Conservation (phyloP, 192 early-diverging fungal genomes). For the Coemansia sp. region DNA sequence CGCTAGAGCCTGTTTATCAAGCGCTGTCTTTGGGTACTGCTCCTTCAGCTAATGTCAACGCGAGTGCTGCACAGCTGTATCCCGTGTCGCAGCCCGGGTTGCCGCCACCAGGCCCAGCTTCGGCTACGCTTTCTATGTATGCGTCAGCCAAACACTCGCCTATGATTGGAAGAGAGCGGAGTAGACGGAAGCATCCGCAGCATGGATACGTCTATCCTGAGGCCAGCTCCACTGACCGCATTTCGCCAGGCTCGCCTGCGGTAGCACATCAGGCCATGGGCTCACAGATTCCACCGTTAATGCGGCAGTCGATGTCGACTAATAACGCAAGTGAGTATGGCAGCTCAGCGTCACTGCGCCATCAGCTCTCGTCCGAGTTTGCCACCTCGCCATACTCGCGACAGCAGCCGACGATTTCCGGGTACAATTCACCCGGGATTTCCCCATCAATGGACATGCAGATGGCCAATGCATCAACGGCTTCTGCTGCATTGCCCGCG, state of each 20-base stretch:
- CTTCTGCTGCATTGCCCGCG: background rate
- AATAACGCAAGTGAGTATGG: constrained; percentile 14
- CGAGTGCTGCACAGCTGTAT: constrained; percentile 20
- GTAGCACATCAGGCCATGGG: background rate
- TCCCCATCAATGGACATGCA: constrained; percentile 8
- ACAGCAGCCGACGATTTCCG: constrained; percentile 16
- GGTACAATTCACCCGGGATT: background rate
- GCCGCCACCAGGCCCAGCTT: constrained; percentile 34
- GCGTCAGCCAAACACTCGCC: constrained; percentile 19
- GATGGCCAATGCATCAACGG: background rate
- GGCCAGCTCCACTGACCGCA: constrained; percentile 5
- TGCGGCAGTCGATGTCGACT: constrained; percentile 28
- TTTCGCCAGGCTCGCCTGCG: constrained; percentile 16
- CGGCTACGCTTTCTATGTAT: constrained; percentile 28
- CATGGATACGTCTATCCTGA: constrained; percentile 38
- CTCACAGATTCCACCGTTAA: constrained; percentile 1
- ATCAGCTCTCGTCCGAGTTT: constrained; percentile 15
- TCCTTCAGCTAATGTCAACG: background rate
- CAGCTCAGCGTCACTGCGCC: constrained; percentile 6
- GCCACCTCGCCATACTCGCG: constrained; percentile 4
- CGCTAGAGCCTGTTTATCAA: constrained; percentile 18
- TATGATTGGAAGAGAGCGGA: constrained; percentile 24
- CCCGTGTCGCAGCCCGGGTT: constrained; percentile 44
- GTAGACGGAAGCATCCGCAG: constrained; percentile 27
- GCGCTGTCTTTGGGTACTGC: constrained; percentile 13